Evolutionary conservation across 1,139 yeast species (phyloP), one percentile per base, ranked within the genome.

Genomic region (Yamadazyma triangularis): DNA sequence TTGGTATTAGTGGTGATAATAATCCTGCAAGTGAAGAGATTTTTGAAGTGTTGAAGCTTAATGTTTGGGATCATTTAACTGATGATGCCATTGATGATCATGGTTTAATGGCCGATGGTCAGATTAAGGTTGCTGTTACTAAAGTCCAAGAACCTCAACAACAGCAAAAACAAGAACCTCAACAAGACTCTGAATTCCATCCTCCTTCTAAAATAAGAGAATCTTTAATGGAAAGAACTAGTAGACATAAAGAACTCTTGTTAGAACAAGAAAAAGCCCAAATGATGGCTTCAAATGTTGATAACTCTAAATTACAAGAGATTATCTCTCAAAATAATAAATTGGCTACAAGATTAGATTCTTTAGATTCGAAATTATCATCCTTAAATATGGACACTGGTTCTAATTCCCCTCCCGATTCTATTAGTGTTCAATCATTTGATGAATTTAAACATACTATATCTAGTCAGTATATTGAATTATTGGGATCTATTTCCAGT

Each of bases 51-150:
- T 58, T 81, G 39, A 69, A 69, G 44, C 53, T 81, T 42, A 68
- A 73, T 25, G 64, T 73, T 2, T 81, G 73, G 62, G 63, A 69
- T 34, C 62, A 62, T 23, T 60, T 79, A 14, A 64, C 79, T 4
- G 68, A 60, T 29, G 86, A 79, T 42, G 73, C 75, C 45, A 41
- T 59, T 45, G 78, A 75, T 38, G 82, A 78, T 41, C 81, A 77
- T 44, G 77, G 74, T 1, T 59, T 72, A 14, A 58, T 73, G 39
- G 62, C 70, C 42, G 68, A 59, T 20, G 80, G 78, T 1, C 53
- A 50, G 16, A 41, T 61, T 23, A 51, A 56, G 32, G 47, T 59
- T 4, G 40, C 39, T 13, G 25, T 28, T 19, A 31, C 28, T 0
- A 44, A 42, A 1, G 34, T 33, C 28, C 30, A 32, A 16, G n/a